Base-by-base conservation (phyloP, 306 rosid species). In the Gastrolobium bilobum region DNA sequence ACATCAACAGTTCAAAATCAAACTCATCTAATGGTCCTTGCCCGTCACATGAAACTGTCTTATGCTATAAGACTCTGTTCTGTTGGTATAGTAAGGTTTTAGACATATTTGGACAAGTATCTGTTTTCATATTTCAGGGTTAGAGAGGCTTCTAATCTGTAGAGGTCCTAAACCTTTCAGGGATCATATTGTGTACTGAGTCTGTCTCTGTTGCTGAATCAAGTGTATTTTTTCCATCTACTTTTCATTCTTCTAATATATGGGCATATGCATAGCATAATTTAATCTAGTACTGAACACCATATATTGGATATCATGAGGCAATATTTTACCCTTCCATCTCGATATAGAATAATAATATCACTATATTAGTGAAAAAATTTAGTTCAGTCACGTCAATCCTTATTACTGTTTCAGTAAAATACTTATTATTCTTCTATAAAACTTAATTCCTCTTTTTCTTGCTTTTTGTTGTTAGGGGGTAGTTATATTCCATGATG, bases 401-500 rank as follows among this genome's bases (percentile, higher is more conserved):
- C 39, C 14, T 66, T 63, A 11, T 68, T 30, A 40, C 64, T 47
- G 68, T 69, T 67, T 39, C 54, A 33, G n/a, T 71, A 72, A 79
- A 68, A 14, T 72, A 37, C 33, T 74, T 40, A 9, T 51, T 56
- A 20, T 73, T 48, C 37, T 70, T 33, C 37, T 71, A 33, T 31
- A 46, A 47, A 71, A 44, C 67, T 38, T 46, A 11, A 68, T 51
- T 50, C 47, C 35, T 40, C n/a, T 29, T 74, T 71, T 81, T 68
- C 67, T 34, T 85, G 73, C 9, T 4, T 74, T 87, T 80, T 71
- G 26, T 43, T 8, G 70, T 84, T 81, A 94, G 99, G 99, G 99
- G 47, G 84, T 91, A 63, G 76, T 94, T 64, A 90, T 92, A 57
- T 92, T 92, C 77, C 93, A 87, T 84, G 92, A 92, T 82, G 93